Conservation (phyloP, 129 eudicot species). For the Apium graveolens region DNA sequence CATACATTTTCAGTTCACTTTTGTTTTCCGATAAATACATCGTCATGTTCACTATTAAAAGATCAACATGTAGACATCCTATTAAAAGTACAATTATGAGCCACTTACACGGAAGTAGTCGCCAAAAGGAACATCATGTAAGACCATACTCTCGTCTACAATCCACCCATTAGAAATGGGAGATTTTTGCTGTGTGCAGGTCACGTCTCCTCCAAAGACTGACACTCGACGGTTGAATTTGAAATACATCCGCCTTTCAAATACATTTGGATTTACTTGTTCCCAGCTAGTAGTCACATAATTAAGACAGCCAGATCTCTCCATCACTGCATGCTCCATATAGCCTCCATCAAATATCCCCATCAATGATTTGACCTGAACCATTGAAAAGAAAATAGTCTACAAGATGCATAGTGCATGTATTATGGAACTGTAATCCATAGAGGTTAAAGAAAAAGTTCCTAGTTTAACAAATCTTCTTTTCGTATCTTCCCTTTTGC, state of each 20-base stretch:
- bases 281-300: constrained; percentile 70
- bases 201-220: constrained; percentile 85
- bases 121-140: constrained; percentile 69
- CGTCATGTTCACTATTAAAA: too few species aligned
- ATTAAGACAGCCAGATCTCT: constrained; percentile 56
- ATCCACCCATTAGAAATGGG: constrained; percentile 47
- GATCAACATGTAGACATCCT: neutral
- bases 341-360: constrained; percentile 70
- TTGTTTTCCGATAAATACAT: neutral
- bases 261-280: constrained; percentile 18
- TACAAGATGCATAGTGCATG: neutral
- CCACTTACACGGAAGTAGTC: constrained; percentile 68
- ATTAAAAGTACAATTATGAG: neutral
- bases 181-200: constrained; percentile 58
- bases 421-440: neutral
- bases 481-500: neutral
- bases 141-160: constrained; percentile 52
- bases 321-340: constrained; percentile 75
- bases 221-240: constrained; percentile 59
- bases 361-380: constrained; percentile 59
- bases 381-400: constrained; percentile 7
- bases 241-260: constrained; percentile 57
- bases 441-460: neutral
- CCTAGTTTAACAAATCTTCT: neutral
- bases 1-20: neutral